phyloP scores from a whole-genome alignment of 805 yeast genomes.

The Ogataea trehalophila region DNA sequence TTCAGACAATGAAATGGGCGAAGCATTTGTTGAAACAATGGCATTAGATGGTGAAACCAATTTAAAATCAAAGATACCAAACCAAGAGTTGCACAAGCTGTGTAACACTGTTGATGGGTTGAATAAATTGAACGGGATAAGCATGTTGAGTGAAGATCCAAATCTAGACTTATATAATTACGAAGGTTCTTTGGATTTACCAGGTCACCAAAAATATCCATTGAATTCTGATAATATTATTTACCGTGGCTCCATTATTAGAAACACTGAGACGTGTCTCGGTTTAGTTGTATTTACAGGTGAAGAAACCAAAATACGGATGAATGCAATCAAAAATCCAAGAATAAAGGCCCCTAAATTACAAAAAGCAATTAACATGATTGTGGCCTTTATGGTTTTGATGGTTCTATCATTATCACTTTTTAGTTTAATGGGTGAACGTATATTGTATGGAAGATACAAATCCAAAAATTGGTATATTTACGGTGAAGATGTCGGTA shows the following conservation, averaged over 20 bases:
- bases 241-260: constrained; percentile 83
- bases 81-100: constrained; percentile 51
- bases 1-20: constrained; percentile 59
- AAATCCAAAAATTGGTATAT: constrained; percentile 68
- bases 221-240: constrained; percentile 77
- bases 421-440: constrained; percentile 78
- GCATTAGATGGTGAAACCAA: constrained; percentile 98
- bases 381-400: constrained; percentile 82
- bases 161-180: constrained; percentile 86
- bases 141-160: constrained; percentile 81
- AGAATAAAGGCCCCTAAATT: constrained; percentile 90
- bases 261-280: constrained; percentile 71
- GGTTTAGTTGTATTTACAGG: constrained; percentile 92
- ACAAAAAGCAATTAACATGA: constrained; percentile 74
- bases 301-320: constrained; percentile 90
- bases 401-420: constrained; percentile 72
- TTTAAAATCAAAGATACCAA: constrained; percentile 69
- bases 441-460: constrained; percentile 40
- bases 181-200: constrained; percentile 63
- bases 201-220: constrained; percentile 42
- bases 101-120: constrained; percentile 48
- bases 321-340: constrained; percentile 89
- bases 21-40: constrained; percentile 86
- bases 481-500: constrained; percentile 66
- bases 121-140: constrained; percentile 40